Conservation (phyloP, 139 green algal species). For the Edaphochlamys debaryana region DNA sequence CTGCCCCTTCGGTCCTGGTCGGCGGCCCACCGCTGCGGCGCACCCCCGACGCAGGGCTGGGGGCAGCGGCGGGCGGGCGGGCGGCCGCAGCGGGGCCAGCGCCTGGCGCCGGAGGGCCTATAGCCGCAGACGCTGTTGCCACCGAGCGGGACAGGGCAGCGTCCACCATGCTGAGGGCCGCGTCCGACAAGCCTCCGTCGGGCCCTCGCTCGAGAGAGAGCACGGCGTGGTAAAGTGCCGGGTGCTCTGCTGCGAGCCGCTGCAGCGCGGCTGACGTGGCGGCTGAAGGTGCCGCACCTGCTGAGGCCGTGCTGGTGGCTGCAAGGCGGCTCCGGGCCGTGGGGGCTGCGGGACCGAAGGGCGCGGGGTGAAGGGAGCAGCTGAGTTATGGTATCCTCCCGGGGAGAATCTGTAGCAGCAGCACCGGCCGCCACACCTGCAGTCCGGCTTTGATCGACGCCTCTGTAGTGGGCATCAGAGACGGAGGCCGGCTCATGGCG, state of each 20-base stretch:
- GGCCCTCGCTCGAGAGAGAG: not conserved
- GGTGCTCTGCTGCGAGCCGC: slow-evolving; percentile 12
- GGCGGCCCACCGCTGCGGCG: too few species aligned
- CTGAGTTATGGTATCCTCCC: too few species aligned
- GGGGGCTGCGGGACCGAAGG: not conserved
- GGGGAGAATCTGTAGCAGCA: not conserved
- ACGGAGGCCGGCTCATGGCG: too few species aligned
- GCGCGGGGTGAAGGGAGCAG: not conserved
- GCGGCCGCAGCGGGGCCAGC: not conserved
- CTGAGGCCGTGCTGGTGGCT: not conserved
- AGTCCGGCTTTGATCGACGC: too few species aligned
- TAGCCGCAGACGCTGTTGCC: not conserved
- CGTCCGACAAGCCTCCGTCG: slow-evolving; percentile 5
- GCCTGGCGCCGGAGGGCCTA: not conserved
- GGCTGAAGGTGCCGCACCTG: not conserved
- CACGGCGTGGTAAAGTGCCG: not conserved
- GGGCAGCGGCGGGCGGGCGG: not conserved
- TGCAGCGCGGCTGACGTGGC: not conserved
- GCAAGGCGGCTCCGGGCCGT: not conserved
- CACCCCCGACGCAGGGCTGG: too few species aligned
- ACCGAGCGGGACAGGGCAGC: too few species aligned
- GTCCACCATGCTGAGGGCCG: not conserved
- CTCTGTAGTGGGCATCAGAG: too few species aligned
- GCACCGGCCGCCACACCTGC: too few species aligned
- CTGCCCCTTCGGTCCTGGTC: too few species aligned